A percentile compares a stretch with the other conserved stretches of the same genome.
Conservation (phyloP, 306 rosid genomes). For the Fagus sylvatica region DNA sequence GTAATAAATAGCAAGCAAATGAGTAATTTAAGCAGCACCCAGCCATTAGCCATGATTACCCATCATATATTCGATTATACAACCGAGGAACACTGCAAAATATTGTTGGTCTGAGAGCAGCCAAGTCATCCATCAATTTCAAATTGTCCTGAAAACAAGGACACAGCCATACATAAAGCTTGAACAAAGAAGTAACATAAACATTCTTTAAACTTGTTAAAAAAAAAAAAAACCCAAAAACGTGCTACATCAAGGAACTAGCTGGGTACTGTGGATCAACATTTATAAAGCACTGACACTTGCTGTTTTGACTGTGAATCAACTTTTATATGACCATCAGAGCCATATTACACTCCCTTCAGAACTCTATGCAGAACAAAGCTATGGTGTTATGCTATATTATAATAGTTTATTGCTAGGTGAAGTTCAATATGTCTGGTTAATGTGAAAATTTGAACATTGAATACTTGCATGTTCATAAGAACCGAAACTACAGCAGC, state of each 20-base stretch:
- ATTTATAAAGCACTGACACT: neutral
- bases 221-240: neutral
- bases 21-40: conserved; percentile 15
- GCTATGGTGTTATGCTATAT: neutral
- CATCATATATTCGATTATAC: conserved; percentile 90
- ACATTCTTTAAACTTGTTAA: neutral
- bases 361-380: neutral
- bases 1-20: neutral
- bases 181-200: conserved; percentile 5
- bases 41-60: conserved; percentile 46
- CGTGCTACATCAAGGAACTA: neutral
- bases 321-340: neutral
- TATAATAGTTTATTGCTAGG: neutral
- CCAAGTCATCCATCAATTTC: conserved; percentile 90
- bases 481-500: neutral
- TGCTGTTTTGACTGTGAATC: neutral
- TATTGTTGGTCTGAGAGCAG: conserved; percentile 83
- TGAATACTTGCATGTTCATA: neutral
- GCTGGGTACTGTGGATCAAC: neutral
- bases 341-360: neutral
- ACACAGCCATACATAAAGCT: conserved; percentile 24
- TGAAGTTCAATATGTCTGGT: neutral
- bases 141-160: conserved; percentile 67
- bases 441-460: neutral
- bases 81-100: conserved; percentile 98